These are phyloP conservation scores for Blastobotrys mokoenaii DNA, from an alignment of 805 yeast species.

Conservation along the genomic window DNA sequence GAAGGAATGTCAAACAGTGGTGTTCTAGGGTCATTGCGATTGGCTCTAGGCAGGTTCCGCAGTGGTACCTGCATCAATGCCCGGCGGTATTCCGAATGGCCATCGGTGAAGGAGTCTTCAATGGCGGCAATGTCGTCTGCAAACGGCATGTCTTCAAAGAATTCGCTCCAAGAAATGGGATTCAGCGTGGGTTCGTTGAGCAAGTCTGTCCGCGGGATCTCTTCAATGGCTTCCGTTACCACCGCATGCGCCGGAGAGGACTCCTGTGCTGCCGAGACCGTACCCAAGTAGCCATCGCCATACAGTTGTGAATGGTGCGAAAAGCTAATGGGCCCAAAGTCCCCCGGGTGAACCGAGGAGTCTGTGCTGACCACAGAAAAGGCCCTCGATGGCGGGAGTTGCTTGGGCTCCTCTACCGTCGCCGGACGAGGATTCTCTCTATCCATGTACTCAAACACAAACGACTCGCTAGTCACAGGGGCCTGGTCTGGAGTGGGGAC, in stretches of 20 bases:
- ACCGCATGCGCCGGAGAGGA: too few species aligned
- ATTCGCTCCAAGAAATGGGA: too few species aligned
- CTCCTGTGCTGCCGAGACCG: too few species aligned
- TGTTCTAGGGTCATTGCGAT: not conserved
- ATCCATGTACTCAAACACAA: constrained; percentile 8
- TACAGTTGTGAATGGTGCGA: too few species aligned
- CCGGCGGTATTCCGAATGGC: not conserved
- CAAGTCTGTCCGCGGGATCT: too few species aligned
- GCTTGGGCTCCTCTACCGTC: not conserved
- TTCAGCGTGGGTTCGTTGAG: too few species aligned
- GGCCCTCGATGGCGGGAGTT: too few species aligned
- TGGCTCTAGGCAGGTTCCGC: not conserved
- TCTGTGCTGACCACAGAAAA: too few species aligned
- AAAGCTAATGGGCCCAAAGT: too few species aligned
- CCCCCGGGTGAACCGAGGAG: too few species aligned
- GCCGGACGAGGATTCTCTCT: not conserved
- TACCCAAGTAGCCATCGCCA: too few species aligned
- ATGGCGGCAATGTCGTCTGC: not conserved
- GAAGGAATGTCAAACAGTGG: not conserved
- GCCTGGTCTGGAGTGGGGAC: constrained; percentile 16
- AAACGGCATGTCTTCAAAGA: not conserved
- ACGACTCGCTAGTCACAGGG: constrained; percentile 12
- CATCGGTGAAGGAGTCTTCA: not conserved
- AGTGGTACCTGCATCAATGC: not conserved
- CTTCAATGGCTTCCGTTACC: too few species aligned